Evolutionary conservation across 768 basidiomycete genomes (phyloP).

Genomic region (Lenzites betulinus): DNA sequence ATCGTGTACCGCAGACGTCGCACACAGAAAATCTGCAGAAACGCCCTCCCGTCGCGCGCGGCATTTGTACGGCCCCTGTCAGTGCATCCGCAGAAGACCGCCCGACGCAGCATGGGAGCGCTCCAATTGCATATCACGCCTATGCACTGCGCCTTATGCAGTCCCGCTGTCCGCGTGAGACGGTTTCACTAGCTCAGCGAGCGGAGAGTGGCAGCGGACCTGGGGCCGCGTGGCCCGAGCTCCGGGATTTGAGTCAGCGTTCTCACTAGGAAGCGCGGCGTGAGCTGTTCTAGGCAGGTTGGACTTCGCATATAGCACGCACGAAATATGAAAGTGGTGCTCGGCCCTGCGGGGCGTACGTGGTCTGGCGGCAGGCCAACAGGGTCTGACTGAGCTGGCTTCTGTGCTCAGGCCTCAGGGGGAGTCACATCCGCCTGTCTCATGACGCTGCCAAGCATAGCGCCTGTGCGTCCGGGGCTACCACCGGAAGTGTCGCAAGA

Average conservation of each 20-base stretch:
- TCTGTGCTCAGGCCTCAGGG: not conserved
- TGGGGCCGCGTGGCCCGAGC: not conserved
- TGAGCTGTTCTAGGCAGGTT: too few species aligned
- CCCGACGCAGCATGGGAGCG: not conserved
- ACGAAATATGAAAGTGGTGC: not conserved
- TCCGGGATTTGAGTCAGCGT: constrained; percentile 5
- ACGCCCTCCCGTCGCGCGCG: too few species aligned
- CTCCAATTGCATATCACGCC: not conserved
- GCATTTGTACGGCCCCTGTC: not conserved
- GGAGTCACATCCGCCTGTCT: not conserved
- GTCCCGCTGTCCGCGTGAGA: constrained; percentile 1
- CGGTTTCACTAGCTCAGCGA: not conserved
- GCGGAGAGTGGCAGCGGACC: not conserved
- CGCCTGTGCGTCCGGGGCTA: too few species aligned
- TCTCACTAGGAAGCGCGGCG: constrained; percentile 3
- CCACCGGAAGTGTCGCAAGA: too few species aligned
- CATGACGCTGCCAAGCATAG: too few species aligned
- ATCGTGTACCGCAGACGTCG: not conserved
- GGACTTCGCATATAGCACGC: not conserved
- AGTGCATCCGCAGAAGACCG: not conserved
- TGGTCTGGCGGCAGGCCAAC: not conserved
- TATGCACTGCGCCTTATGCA: not conserved
- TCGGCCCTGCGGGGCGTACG: not conserved
- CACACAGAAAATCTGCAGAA: too few species aligned
- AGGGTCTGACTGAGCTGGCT: not conserved